Conservation (phyloP, 768 basidiomycete genomes). For the Udeniomyces megalosporus region DNA sequence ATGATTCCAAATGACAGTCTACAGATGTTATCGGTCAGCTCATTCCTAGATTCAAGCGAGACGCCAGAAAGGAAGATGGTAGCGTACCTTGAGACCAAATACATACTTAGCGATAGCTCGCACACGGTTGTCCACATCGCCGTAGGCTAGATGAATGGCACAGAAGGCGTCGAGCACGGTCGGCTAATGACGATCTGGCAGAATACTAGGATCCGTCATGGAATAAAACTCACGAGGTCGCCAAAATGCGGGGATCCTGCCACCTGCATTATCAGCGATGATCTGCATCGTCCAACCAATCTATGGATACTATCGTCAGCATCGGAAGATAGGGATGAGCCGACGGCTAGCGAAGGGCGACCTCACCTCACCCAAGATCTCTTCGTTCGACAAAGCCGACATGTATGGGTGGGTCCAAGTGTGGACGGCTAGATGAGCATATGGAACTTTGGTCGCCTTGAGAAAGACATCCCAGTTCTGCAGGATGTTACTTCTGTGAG, state of each 20-base stretch:
- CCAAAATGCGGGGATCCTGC: slow-evolving; percentile 58
- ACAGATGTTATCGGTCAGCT: no score
- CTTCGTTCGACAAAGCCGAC: slow-evolving; percentile 41
- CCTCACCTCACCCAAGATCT: slow-evolving; percentile 44
- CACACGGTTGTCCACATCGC: slow-evolving; percentile 50
- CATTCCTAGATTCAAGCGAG: no score
- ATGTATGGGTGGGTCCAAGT: slow-evolving; percentile 16
- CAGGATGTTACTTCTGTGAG: neutral
- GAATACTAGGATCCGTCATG: no score
- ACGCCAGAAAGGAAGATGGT: no score
- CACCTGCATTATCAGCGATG: slow-evolving; percentile 64
- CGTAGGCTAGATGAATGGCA: neutral
- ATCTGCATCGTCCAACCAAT: slow-evolving; percentile 67
- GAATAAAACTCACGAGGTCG: slow-evolving; percentile 35
- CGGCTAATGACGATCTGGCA: no score
- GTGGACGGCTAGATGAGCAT: neutral
- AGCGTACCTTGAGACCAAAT: neutral
- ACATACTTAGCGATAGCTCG: slow-evolving; percentile 22
- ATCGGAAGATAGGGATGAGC: no score
- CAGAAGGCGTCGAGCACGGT: neutral
- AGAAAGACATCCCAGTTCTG: neutral
- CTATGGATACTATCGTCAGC: no score
- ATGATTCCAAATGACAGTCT: no score
- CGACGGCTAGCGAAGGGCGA: no score
- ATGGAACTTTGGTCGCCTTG: neutral